Conservation (phyloP, 805 yeast genomes). For the Teunomyces lycoperdinae region DNA sequence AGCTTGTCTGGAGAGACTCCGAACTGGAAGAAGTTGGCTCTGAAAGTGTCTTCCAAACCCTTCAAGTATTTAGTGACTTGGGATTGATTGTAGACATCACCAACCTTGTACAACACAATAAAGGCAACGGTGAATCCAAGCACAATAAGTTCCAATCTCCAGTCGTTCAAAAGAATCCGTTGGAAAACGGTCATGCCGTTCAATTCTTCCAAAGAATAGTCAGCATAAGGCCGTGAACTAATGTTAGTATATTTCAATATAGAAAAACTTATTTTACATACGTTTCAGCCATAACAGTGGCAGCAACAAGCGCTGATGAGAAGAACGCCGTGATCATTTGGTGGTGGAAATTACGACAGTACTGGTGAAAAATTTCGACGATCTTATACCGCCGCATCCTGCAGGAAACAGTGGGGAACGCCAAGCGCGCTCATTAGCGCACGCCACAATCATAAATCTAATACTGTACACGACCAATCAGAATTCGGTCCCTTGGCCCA, state of each 20-base stretch:
- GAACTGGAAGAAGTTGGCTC: slow-evolving; percentile 72
- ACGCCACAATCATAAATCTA: neutral
- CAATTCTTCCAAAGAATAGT: slow-evolving; percentile 51
- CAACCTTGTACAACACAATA: slow-evolving; percentile 51
- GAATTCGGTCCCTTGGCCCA: slow-evolving; percentile 13
- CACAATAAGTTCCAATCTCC: slow-evolving; percentile 71
- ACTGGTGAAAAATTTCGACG: neutral
- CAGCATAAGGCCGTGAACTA: slow-evolving; percentile 14
- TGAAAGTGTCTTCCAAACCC: slow-evolving; percentile 50
- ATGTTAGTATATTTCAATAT: neutral
- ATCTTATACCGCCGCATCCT: neutral
- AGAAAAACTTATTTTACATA: neutral
- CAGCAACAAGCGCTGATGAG: neutral
- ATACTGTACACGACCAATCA: neutral
- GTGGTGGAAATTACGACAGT: neutral
- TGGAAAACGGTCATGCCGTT: slow-evolving; percentile 53
- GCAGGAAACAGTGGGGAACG: neutral
- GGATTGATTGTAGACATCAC: slow-evolving; percentile 55
- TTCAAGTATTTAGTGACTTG: slow-evolving; percentile 54
- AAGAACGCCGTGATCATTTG: slow-evolving; percentile 1
- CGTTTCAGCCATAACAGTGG: slow-evolving; percentile 3
- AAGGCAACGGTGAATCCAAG: slow-evolving; percentile 49
- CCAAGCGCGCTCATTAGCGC: too few relatives aligned
- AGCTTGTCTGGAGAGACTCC: slow-evolving; percentile 52
- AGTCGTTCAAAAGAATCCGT: slow-evolving; percentile 62